phyloP scores from a whole-genome alignment of 1,284 basidiomycete species.

The Marasmius tenuissimus region DNA sequence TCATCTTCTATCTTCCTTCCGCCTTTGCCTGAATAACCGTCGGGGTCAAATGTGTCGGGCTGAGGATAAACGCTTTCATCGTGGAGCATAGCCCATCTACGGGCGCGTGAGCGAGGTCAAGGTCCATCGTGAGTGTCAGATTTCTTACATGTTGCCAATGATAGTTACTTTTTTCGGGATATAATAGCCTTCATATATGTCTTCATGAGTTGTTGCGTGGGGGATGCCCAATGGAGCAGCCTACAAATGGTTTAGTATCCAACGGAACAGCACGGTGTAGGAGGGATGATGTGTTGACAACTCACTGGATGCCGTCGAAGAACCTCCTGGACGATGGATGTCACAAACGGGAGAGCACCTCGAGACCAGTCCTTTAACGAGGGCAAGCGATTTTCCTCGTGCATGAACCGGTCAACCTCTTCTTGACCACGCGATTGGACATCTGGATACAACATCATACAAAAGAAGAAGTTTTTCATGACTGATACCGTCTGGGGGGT shows the following conservation, averaged over 20 bases:
- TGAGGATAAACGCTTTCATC: neutral
- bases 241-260: slow-evolving; percentile 4
- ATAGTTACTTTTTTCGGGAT: slow-evolving; percentile 7
- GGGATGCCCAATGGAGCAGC: slow-evolving; percentile 6
- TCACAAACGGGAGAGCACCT: slow-evolving; percentile 9
- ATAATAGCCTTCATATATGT: slow-evolving; percentile 9
- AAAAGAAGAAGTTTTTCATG: slow-evolving; percentile 13
- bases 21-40: neutral
- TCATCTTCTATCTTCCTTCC: neutral
- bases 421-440: slow-evolving; percentile 6
- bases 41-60: neutral
- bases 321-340: slow-evolving; percentile 11
- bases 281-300: too few species aligned
- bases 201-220: slow-evolving; percentile 8
- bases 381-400: slow-evolving; percentile 8
- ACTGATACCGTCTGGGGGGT: slow-evolving; percentile 12
- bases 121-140: neutral
- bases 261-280: slow-evolving; percentile 2
- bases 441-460: slow-evolving; percentile 12
- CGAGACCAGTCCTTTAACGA: slow-evolving; percentile 6
- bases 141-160: neutral
- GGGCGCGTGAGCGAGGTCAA: too few species aligned
- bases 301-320: slow-evolving; percentile 13
- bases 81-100: neutral
- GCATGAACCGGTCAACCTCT: slow-evolving; percentile 9